Percentiles rank a stretch among this genome's conserved stretches.
These are phyloP conservation scores for Penicillium argentinense DNA, from an alignment of 495 filamentous ascomycete genomes.

Conservation along the genomic window DNA sequence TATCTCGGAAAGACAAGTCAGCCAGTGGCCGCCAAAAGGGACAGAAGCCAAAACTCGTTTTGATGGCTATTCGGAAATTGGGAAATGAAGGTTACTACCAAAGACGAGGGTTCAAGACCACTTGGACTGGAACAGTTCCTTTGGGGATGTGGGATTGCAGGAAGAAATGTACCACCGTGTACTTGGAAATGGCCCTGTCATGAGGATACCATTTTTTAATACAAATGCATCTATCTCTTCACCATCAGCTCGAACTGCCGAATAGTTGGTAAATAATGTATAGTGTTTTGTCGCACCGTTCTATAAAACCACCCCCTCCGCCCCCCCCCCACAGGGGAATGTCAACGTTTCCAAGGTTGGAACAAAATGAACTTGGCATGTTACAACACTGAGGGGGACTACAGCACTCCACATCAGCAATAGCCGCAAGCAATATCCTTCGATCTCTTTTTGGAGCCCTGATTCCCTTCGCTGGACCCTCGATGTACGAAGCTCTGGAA, in stretches of 20 bases:
- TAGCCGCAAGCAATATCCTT: slow-evolving; percentile 4
- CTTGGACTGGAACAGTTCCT: neutral
- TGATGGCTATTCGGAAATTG: slow-evolving; percentile 1
- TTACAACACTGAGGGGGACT: no score
- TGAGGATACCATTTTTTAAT: no score
- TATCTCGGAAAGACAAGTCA: neutral
- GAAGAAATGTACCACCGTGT: slow-evolving; percentile 16
- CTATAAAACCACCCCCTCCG: no score
- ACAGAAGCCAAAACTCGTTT: neutral
- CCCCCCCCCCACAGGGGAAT: no score
- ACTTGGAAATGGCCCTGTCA: slow-evolving; percentile 44
- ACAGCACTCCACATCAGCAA: no score
- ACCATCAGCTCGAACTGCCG: no score
- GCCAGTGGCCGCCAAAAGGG: neutral
- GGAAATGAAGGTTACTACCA: neutral
- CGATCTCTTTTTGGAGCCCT: slow-evolving; percentile 34
- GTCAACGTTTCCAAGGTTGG: no score
- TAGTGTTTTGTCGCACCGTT: no score
- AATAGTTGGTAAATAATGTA: no score
- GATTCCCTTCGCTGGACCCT: slow-evolving; percentile 8
- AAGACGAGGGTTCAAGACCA: neutral
- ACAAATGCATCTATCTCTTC: no score
- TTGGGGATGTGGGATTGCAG: neutral
- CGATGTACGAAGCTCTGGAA: slow-evolving; percentile 53
- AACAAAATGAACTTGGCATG: no score